Evolutionary conservation across 495 filamentous ascomycete species (phyloP).

Genomic region (Penicillium ochrochloron): DNA sequence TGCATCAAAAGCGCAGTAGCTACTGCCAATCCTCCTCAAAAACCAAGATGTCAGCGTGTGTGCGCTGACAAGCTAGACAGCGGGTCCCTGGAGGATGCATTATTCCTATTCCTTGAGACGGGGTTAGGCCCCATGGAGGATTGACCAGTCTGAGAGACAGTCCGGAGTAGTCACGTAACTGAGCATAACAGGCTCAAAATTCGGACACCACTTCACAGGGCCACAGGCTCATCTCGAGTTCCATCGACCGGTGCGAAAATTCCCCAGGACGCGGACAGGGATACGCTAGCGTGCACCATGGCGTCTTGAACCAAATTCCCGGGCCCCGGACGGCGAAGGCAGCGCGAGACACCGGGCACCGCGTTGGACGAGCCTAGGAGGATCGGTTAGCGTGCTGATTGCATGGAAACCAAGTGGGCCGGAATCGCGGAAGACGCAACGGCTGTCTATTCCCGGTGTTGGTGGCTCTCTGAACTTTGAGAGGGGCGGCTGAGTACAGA

Average conservation of each 20-base stretch:
- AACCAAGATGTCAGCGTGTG: neutral
- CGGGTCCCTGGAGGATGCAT: neutral
- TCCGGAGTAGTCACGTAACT: too few species aligned
- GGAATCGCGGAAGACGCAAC: constrained; percentile 30
- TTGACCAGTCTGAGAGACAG: neutral
- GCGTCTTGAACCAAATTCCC: neutral
- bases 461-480: neutral
- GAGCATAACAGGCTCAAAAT: neutral
- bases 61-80: neutral
- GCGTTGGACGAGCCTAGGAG: neutral
- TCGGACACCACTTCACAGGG: neutral
- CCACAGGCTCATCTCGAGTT: neutral
- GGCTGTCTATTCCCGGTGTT: constrained; percentile 23
- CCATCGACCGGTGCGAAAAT: neutral
- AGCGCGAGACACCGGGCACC: constrained; percentile 6
- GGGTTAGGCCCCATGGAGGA: neutral
- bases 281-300: constrained; percentile 10
- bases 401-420: constrained; percentile 15
- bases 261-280: constrained; percentile 15
- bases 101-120: neutral
- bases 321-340: neutral
- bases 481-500: constrained; percentile 27
- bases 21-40: too few species aligned
- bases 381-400: constrained; percentile 14
- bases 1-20: neutral